phyloP scores from a whole-genome alignment of 2,329 filamentous ascomycete species.

The Sporothrix pseudoabietina region DNA sequence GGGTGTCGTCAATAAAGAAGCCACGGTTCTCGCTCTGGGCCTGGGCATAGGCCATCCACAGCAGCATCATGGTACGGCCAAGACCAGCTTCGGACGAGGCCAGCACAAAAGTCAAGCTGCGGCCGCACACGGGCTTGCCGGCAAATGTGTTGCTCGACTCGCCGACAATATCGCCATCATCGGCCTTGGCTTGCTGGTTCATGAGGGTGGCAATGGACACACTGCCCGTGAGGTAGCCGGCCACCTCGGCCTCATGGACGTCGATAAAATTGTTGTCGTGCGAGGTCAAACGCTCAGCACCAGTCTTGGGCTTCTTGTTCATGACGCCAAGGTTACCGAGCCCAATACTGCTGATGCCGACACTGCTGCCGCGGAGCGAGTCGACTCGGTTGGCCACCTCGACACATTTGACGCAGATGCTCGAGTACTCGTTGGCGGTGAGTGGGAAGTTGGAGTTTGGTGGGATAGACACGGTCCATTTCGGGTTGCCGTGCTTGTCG shows the following conservation, averaged over 20 bases:
- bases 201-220: constrained; percentile 45
- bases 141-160: constrained; percentile 47
- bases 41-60: constrained; percentile 84
- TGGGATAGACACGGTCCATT: constrained; percentile 83
- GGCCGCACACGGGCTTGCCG: constrained; percentile 63
- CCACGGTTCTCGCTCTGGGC: constrained; percentile 71
- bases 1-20: constrained; percentile 83
- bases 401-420: constrained; percentile 68
- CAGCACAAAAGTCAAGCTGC: constrained; percentile 75
- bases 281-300: not conserved
- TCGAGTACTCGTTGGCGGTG: constrained; percentile 63
- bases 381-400: constrained; percentile 64
- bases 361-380: constrained; percentile 45
- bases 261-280: constrained; percentile 71
- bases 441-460: constrained; percentile 67
- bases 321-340: constrained; percentile 12
- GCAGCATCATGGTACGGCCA: constrained; percentile 72
- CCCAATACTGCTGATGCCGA: not conserved
- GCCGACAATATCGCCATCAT: constrained; percentile 49
- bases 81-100: constrained; percentile 75
- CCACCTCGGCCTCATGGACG: constrained; percentile 68
- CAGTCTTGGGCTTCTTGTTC: constrained; percentile 1
- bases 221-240: constrained; percentile 60
- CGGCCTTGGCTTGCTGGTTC: constrained; percentile 37
- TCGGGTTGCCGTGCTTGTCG: constrained; percentile 64